Percentiles rank a stretch among this genome's conserved stretches.
Conservation (phyloP, 257 asterid genomes). For the Thymus quinquecostatus region DNA sequence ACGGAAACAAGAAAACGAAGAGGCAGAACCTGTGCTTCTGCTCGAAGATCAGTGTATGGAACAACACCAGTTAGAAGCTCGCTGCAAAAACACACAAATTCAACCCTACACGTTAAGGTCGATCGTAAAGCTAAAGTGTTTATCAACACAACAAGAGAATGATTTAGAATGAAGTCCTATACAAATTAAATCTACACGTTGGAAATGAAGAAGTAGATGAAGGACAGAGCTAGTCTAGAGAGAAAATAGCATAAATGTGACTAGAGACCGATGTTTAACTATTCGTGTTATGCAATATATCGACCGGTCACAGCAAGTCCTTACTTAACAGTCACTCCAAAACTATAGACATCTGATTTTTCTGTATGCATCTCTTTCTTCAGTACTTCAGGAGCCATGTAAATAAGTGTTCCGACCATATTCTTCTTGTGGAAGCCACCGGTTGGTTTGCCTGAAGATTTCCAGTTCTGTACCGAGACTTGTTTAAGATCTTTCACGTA, state of each 20-base stretch:
- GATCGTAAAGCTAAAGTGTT: conserved; percentile 9
- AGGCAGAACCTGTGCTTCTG: conserved; percentile 82
- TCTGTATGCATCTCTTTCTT: conserved; percentile 84
- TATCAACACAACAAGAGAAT: neutral
- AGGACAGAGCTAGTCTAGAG: conserved; percentile 7
- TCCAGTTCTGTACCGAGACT: conserved; percentile 71
- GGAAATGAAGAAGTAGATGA: conserved; percentile 18
- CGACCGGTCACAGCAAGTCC: conserved; percentile 35
- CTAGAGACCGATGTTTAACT: conserved; percentile 8
- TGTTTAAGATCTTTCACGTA: conserved; percentile 70
- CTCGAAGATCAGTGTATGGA: conserved; percentile 96
- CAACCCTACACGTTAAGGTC: conserved; percentile 15
- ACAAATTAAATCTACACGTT: neutral
- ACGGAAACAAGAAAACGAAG: conserved; percentile 15
- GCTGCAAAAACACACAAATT: conserved; percentile 50
- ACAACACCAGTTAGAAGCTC: conserved; percentile 94
- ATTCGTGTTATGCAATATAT: conserved; percentile 5
- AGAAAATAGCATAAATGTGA: neutral
- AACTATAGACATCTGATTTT: conserved; percentile 95
- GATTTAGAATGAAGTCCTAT: neutral
- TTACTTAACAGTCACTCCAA: conserved; percentile 85
- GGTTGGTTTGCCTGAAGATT: conserved; percentile 91
- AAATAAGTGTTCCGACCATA: conserved; percentile 96
- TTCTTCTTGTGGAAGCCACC: conserved; percentile 96
- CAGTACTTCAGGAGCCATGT: conserved; percentile 98